Percentiles rank a stretch among this genome's conserved stretches.
Evolutionary conservation across 2,329 filamentous ascomycete genomes (phyloP).

Genomic region (Cercospora citrullina): DNA sequence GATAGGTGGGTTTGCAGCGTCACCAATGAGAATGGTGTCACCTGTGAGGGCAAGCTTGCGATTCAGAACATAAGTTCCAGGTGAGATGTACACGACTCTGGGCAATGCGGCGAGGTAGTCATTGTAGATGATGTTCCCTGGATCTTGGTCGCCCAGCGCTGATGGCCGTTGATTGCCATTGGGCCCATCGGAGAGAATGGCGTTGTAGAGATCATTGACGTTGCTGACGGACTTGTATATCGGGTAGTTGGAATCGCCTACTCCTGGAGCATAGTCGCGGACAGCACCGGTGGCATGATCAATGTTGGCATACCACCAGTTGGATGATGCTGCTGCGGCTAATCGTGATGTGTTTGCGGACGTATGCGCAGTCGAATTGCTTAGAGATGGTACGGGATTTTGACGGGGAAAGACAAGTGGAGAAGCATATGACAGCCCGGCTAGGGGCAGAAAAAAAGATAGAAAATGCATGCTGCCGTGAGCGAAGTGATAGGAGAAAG

Average conservation of each 20-base stretch:
- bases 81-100: slow-evolving; percentile 46
- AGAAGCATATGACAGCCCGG: background rate
- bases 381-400: background rate
- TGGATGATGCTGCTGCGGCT: background rate
- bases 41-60: slow-evolving; percentile 73
- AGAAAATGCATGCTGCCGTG: background rate
- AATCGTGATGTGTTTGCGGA: background rate
- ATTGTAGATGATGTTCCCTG: slow-evolving; percentile 5
- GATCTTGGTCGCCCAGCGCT: background rate
- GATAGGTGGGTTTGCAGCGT: slow-evolving; percentile 67
- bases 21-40: slow-evolving; percentile 87
- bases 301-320: slow-evolving; percentile 22
- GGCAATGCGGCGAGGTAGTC: slow-evolving; percentile 47
- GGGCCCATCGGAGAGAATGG: slow-evolving; percentile 8
- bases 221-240: slow-evolving; percentile 1
- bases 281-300: slow-evolving; percentile 19
- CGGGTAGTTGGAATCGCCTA: background rate
- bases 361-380: background rate
- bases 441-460: background rate
- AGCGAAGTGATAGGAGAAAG: background rate
- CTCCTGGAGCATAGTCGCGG: slow-evolving; percentile 19
- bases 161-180: slow-evolving; percentile 14
- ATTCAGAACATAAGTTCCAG: slow-evolving; percentile 45
- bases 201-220: background rate
- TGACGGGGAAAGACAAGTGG: background rate